These are phyloP conservation scores for Suhomyces pyralidae DNA, from an alignment of 805 yeast genomes.

Conservation along the genomic window DNA sequence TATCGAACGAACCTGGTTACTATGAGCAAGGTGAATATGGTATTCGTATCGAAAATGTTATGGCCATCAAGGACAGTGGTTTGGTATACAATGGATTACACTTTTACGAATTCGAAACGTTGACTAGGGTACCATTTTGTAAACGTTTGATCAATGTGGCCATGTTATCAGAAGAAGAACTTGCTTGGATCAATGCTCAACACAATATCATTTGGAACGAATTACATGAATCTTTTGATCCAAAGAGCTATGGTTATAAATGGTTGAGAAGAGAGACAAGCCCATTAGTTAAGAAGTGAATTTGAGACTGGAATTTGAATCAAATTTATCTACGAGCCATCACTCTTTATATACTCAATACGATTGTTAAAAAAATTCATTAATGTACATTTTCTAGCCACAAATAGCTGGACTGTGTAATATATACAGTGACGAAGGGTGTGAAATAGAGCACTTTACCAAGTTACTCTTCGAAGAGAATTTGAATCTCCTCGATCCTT, in stretches of 20 bases:
- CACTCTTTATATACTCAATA: not conserved
- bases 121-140: slow-evolving; percentile 85
- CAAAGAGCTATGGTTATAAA: slow-evolving; percentile 35
- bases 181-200: slow-evolving; percentile 64
- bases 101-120: slow-evolving; percentile 73
- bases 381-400: not conserved
- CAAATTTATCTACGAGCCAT: not conserved
- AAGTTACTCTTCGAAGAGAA: slow-evolving; percentile 51
- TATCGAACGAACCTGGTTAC: slow-evolving; percentile 63
- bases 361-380: not conserved
- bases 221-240: slow-evolving; percentile 38
- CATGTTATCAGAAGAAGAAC: slow-evolving; percentile 60
- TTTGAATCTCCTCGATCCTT: slow-evolving; percentile 69
- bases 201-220: slow-evolving; percentile 56
- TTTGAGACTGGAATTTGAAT: not conserved
- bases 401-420: not conserved
- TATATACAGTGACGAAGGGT: not conserved
- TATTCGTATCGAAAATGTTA: slow-evolving; percentile 52
- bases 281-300: slow-evolving; percentile 14
- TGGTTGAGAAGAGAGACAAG: slow-evolving; percentile 54
- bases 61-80: slow-evolving; percentile 44
- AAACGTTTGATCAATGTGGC: slow-evolving; percentile 61
- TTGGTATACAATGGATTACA: slow-evolving; percentile 49
- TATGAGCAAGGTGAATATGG: slow-evolving; percentile 61
- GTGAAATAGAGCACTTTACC: not conserved